A percentile compares a stretch with the other conserved stretches of the same genome.
phyloP scores from a whole-genome alignment of 202 grass and related monocot genomes.

The Brachypodium distachyon region DNA sequence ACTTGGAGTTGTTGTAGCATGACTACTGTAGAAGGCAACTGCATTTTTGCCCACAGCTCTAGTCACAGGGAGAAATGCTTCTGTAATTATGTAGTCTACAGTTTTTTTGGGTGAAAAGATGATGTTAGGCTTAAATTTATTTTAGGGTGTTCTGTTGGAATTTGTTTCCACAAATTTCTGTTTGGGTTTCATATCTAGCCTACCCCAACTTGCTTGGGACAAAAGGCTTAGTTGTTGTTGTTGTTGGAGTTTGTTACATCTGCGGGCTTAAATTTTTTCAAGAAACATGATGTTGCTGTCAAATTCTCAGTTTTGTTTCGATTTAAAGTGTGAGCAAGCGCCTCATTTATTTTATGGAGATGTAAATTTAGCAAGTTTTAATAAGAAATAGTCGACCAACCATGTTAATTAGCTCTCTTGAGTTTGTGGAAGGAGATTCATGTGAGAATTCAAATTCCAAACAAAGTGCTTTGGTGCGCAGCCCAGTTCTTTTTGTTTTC shows the following conservation, averaged over 20 bases:
- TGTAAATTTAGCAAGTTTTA: not conserved
- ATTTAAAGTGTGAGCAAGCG: not conserved
- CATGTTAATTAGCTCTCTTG: not conserved
- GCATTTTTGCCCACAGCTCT: not conserved
- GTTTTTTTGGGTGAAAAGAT: not conserved
- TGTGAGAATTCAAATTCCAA: not conserved
- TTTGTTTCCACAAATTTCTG: too few species aligned
- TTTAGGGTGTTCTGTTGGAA: not conserved
- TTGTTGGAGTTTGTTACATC: not conserved
- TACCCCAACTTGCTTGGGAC: too few species aligned
- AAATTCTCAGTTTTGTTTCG: not conserved
- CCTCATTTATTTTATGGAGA: not conserved
- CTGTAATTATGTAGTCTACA: constrained; percentile 2
- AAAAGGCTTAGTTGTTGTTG: too few species aligned
- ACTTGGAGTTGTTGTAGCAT: not conserved
- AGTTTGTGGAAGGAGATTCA: not conserved
- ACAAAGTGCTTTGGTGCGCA: not conserved
- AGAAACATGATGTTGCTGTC: not conserved
- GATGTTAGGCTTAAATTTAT: not conserved
- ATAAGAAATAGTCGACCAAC: not conserved
- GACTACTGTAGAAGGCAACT: not conserved
- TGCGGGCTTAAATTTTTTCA: not conserved
- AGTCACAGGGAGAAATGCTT: not conserved
- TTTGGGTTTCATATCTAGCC: too few species aligned
- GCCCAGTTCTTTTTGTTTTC: too few species aligned